Percentiles rank a stretch among this genome's conserved stretches.
phyloP scores from a whole-genome alignment of 768 basidiomycete species.

The Piloderma croceum region DNA sequence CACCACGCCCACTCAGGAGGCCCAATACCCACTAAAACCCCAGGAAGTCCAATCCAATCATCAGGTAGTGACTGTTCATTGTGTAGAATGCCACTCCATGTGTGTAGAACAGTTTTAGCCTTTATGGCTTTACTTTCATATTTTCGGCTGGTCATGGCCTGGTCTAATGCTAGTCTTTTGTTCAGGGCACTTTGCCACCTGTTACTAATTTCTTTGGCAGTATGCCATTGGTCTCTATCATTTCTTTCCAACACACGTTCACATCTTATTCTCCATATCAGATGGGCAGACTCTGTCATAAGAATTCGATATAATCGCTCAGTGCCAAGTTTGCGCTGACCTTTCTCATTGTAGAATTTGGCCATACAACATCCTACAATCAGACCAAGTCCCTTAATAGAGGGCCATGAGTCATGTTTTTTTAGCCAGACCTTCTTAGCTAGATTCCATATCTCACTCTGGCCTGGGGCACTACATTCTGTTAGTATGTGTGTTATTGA shows the following conservation, averaged over 20 bases:
- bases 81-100: constrained; percentile 9
- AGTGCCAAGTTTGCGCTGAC: background rate
- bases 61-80: constrained; percentile 9
- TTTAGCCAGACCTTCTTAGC: background rate
- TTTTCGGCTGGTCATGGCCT: constrained; percentile 1
- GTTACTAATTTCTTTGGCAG: constrained; percentile 2
- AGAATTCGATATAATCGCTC: constrained; percentile 1
- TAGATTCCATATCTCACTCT: constrained; percentile 7
- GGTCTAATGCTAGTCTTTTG: constrained; percentile 5
- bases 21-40: constrained; percentile 16
- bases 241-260: constrained; percentile 2
- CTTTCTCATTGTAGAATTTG: background rate
- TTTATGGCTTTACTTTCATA: constrained; percentile 4
- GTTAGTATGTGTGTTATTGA: constrained; percentile 17
- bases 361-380: constrained; percentile 1
- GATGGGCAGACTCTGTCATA: constrained; percentile 6
- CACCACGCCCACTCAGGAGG: constrained; percentile 1
- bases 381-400: background rate
- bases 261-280: constrained; percentile 6
- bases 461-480: constrained; percentile 5
- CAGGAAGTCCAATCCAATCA: constrained; percentile 7
- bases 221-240: background rate
- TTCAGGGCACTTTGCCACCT: constrained; percentile 11
- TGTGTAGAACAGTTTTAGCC: constrained; percentile 6
- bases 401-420: background rate